Conservation (phyloP, 2,329 filamentous ascomycete species). For the Scedosporium dehoogii region DNA sequence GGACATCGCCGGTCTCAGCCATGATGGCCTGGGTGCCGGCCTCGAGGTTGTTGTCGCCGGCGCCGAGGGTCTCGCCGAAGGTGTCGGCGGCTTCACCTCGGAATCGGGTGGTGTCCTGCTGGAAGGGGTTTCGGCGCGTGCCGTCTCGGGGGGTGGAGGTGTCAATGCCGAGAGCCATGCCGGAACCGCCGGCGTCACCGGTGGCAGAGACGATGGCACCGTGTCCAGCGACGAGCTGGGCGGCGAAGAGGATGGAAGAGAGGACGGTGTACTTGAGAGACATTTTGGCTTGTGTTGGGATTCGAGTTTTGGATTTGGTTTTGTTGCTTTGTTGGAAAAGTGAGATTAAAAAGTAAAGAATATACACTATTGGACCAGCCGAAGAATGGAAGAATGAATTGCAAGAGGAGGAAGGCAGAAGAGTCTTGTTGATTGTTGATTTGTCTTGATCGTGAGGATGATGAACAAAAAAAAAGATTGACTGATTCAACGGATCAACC, state of each 20-base stretch:
- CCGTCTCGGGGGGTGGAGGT: slow-evolving; percentile 50
- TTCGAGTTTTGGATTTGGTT: not conserved
- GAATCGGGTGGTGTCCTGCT: slow-evolving; percentile 56
- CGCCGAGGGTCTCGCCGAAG: slow-evolving; percentile 48
- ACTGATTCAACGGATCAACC: not conserved
- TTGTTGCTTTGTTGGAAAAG: not conserved
- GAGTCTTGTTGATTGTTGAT: not conserved
- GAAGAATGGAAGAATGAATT: not conserved
- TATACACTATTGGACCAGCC: slow-evolving; percentile 4
- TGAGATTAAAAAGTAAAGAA: not conserved
- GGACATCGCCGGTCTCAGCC: slow-evolving; percentile 40
- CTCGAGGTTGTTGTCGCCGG: slow-evolving; percentile 46
- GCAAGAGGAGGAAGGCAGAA: not conserved
- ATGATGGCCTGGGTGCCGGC: slow-evolving; percentile 47
- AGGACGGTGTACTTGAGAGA: slow-evolving; percentile 22
- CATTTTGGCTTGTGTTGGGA: slow-evolving; percentile 14
- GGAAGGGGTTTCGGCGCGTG: slow-evolving; percentile 49
- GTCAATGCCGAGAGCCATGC: slow-evolving; percentile 39
- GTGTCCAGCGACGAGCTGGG: slow-evolving; percentile 49
- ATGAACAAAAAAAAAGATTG: not conserved
- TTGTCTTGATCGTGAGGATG: not conserved
- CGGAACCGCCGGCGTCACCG: slow-evolving; percentile 47
- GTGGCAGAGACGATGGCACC: slow-evolving; percentile 48
- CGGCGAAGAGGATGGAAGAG: slow-evolving; percentile 41
- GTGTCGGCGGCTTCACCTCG: slow-evolving; percentile 38